Evolutionary conservation across 345 rosid genomes (phyloP).

Genomic region (Geranium brycei): DNA sequence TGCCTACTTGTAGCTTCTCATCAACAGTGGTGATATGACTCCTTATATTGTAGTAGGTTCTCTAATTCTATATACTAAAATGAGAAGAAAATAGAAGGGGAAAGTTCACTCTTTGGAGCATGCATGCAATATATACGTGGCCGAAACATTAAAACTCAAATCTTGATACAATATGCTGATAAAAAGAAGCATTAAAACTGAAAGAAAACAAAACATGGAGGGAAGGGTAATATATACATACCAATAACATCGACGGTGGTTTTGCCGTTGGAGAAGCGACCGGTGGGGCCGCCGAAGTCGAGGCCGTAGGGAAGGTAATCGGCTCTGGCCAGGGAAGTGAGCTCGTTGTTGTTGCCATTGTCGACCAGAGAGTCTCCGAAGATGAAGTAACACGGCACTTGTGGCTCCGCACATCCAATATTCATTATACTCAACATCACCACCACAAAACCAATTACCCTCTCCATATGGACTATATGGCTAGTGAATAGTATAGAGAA

Average conservation of each 20-base stretch:
- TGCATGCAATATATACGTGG: background rate
- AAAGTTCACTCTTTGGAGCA: no score
- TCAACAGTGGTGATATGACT: no score
- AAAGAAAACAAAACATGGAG: no score
- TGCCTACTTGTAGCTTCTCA: no score
- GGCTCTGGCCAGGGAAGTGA: conserved; percentile 25
- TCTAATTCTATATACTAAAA: no score
- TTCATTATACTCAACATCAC: background rate
- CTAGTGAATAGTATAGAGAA: no score
- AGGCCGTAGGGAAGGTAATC: conserved; percentile 31
- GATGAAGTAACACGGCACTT: conserved; percentile 29
- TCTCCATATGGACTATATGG: no score
- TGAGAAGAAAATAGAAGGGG: no score
- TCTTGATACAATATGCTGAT: no score
- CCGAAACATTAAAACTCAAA: no score
- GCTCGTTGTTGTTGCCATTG: conserved; percentile 30
- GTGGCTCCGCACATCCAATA: conserved; percentile 5
- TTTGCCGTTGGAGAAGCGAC: conserved; percentile 30
- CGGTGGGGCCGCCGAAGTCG: conserved; percentile 28
- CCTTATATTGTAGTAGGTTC: no score
- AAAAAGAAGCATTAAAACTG: no score
- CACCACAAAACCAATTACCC: background rate
- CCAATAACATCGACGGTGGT: conserved; percentile 28
- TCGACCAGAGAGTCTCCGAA: conserved; percentile 37
- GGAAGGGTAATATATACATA: conserved; percentile 6